phyloP scores from a whole-genome alignment of 1,139 yeast species.

The Candida tropicalis region DNA sequence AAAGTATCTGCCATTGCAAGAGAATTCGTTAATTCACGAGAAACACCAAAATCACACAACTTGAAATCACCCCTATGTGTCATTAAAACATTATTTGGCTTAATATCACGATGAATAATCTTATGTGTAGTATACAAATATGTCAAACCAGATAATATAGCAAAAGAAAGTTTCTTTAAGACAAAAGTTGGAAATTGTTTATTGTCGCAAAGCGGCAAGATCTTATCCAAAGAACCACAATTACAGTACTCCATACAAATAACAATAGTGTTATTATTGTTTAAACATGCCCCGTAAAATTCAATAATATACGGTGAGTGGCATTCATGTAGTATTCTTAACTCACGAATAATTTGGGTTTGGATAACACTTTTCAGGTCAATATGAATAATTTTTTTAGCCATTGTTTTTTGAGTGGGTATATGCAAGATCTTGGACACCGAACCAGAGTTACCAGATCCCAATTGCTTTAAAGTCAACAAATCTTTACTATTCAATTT shows the following conservation, averaged over 20 bases:
- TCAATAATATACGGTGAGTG: slow-evolving; percentile 81
- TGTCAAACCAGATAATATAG: slow-evolving; percentile 78
- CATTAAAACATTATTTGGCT: slow-evolving; percentile 64
- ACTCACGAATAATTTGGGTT: slow-evolving; percentile 84
- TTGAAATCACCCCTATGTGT: slow-evolving; percentile 81
- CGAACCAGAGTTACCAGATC: slow-evolving; percentile 93
- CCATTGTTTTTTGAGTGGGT: slow-evolving; percentile 88
- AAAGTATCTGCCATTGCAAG: slow-evolving; percentile 87
- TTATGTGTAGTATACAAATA: slow-evolving; percentile 81
- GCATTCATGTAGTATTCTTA: slow-evolving; percentile 90
- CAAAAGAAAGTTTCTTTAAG: slow-evolving; percentile 71
- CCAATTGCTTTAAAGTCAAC: slow-evolving; percentile 73
- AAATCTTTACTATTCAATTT: slow-evolving; percentile 69
- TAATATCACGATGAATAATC: slow-evolving; percentile 79
- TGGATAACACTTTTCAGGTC: slow-evolving; percentile 83
- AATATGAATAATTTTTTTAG: slow-evolving; percentile 83
- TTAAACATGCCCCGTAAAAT: slow-evolving; percentile 85
- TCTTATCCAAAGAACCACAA: slow-evolving; percentile 88
- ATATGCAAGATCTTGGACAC: slow-evolving; percentile 87
- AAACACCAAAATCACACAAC: slow-evolving; percentile 92
- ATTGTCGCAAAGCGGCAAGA: slow-evolving; percentile 54
- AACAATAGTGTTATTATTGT: slow-evolving; percentile 65
- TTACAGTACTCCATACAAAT: slow-evolving; percentile 97
- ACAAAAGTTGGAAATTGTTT: slow-evolving; percentile 60
- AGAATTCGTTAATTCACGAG: slow-evolving; percentile 86